phyloP scores from a whole-genome alignment of 495 filamentous ascomycete species.

The Darksidea phi region DNA sequence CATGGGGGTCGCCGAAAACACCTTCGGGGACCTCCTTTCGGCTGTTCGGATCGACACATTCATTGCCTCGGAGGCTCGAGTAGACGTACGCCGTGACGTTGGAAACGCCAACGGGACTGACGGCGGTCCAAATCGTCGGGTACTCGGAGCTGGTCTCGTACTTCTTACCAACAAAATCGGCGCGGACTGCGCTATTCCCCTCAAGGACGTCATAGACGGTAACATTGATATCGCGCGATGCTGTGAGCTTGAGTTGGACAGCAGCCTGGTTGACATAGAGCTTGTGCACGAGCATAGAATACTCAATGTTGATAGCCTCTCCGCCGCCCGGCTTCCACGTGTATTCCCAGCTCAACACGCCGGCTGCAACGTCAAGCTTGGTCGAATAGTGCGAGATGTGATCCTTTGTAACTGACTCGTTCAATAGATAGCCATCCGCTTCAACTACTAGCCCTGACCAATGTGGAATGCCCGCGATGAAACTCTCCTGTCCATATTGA shows the following conservation, averaged over 20 bases:
- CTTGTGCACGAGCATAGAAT: conserved; percentile 62
- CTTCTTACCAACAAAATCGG: conserved; percentile 53
- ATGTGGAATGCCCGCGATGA: conserved; percentile 72
- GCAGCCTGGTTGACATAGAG: conserved; percentile 61
- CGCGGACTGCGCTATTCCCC: conserved; percentile 58
- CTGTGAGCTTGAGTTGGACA: conserved; percentile 57
- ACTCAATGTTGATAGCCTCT: conserved; percentile 54
- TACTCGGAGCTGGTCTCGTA: conserved; percentile 47
- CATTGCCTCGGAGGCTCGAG: conserved; percentile 47
- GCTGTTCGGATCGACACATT: conserved; percentile 50
- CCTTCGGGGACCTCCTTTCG: conserved; percentile 47
- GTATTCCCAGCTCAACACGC: conserved; percentile 63
- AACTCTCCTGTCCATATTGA: conserved; percentile 69
- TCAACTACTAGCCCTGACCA: conserved; percentile 63
- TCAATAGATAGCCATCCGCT: conserved; percentile 55
- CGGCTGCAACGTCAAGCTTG: conserved; percentile 61
- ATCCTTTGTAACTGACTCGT: conserved; percentile 59
- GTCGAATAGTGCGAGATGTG: conserved; percentile 63
- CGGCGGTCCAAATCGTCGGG: conserved; percentile 55
- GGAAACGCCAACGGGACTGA: conserved; percentile 54
- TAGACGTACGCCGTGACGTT: conserved; percentile 63
- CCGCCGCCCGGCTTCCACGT: conserved; percentile 60
- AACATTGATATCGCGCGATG: conserved; percentile 50
- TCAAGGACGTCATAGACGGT: conserved; percentile 60
- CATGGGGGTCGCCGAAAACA: conserved; percentile 52